phyloP scores from a whole-genome alignment of 1,139 yeast genomes.

The Diutina rugosa region DNA sequence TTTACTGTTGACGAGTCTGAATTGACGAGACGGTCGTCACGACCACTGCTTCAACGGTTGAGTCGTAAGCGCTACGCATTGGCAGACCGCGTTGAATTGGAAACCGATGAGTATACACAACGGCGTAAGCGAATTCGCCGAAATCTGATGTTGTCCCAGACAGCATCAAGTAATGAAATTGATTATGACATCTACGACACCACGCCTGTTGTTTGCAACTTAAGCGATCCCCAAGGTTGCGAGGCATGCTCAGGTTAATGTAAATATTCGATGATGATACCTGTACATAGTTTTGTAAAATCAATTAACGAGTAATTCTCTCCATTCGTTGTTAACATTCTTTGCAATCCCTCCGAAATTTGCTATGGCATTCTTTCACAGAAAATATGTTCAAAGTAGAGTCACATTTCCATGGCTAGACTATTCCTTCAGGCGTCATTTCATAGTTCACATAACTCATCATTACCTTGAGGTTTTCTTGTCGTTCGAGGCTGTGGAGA shows the following conservation, averaged over 20 bases:
- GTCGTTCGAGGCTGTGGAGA: too few species aligned
- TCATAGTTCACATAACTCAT: too few species aligned
- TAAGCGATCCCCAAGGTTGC: constrained; percentile 4
- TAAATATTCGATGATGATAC: constrained; percentile 2
- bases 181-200: constrained; percentile 5
- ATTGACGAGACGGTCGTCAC: neutral
- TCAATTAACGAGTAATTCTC: too few species aligned
- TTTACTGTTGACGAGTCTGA: constrained; percentile 33
- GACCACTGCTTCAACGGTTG: neutral
- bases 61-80: neutral
- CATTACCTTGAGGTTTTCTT: too few species aligned
- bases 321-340: too few species aligned
- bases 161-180: neutral
- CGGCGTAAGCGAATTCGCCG: neutral
- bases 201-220: constrained; percentile 6
- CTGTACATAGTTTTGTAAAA: neutral
- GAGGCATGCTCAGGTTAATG: constrained; percentile 8
- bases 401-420: too few species aligned
- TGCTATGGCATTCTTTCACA: too few species aligned
- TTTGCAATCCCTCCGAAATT: too few species aligned
- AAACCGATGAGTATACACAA: neutral
- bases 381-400: too few species aligned
- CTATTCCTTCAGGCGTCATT: too few species aligned
- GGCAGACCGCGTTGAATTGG: neutral
- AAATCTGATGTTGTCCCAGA: neutral